Percentiles rank a stretch among this genome's conserved stretches.
Conservation (phyloP, 345 rosid genomes). For the Corymbia maculata region DNA sequence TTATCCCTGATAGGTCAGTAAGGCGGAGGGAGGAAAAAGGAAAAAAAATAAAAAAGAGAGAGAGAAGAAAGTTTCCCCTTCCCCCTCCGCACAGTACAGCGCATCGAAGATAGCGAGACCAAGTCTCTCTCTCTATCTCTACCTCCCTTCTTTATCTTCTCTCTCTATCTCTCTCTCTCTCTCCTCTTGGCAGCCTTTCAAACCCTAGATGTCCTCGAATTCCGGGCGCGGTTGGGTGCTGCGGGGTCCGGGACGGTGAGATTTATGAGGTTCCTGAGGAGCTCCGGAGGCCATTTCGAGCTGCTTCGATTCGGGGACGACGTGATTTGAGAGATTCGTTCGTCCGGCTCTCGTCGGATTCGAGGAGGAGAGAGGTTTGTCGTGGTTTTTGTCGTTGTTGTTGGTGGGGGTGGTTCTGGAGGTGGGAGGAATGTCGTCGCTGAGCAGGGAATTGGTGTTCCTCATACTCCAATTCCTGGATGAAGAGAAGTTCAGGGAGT, state of each 20-base stretch:
- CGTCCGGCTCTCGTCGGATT: neutral
- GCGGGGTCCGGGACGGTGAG: neutral
- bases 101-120: conserved; percentile 92
- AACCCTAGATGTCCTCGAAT: conserved; percentile 68
- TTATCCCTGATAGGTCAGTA: conserved; percentile 43
- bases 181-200: conserved; percentile 36
- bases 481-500: conserved; percentile 83
- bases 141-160: conserved; percentile 18
- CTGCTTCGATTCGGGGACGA: neutral
- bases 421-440: conserved; percentile 42
- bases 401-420: neutral
- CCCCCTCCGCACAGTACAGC: conserved; percentile 25
- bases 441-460: conserved; percentile 87
- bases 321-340: neutral
- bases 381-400: neutral
- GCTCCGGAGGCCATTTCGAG: neutral
- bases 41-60: neutral
- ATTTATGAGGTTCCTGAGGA: neutral
- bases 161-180: conserved; percentile 19
- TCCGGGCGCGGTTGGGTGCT: conserved; percentile 6
- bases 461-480: conserved; percentile 92
- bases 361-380: neutral
- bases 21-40: neutral
- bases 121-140: conserved; percentile 28
- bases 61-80: conserved; percentile 1